These are phyloP conservation scores for Lasiodiplodia theobromae DNA, from an alignment of 2,329 filamentous ascomycete genomes.

Conservation along the genomic window DNA sequence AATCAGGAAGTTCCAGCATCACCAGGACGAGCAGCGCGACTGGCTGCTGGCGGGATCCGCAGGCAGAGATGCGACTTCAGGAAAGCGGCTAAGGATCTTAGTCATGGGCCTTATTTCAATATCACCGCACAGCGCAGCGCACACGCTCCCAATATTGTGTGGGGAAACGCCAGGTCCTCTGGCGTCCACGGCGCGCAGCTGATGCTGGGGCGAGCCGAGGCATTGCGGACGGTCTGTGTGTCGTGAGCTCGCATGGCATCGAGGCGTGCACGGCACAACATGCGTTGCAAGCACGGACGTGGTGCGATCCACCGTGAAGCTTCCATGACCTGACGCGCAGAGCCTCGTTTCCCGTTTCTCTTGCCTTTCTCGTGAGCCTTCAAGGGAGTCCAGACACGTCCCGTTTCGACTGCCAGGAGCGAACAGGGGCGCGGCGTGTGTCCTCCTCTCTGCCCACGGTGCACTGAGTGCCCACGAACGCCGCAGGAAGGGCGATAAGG, in stretches of 20 bases:
- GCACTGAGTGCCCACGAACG: conserved; percentile 10
- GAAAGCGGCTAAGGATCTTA: conserved; percentile 28
- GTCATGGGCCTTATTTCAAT: conserved; percentile 31
- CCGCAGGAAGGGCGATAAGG: conserved; percentile 13
- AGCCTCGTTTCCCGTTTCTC: conserved; percentile 25
- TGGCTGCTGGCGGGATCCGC: conserved; percentile 20
- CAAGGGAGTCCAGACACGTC: conserved; percentile 25
- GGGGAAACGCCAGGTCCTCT: conserved; percentile 19
- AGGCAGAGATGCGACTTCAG: conserved; percentile 18
- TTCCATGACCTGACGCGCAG: conserved; percentile 26
- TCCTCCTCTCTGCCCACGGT: conserved; percentile 9
- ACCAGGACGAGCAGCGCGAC: conserved; percentile 13
- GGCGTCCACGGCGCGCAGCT: neutral
- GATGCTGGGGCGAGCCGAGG: conserved; percentile 22
- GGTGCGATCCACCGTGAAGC: conserved; percentile 15
- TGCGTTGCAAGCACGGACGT: conserved; percentile 23
- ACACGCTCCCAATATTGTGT: conserved; percentile 27
- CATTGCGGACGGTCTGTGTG: conserved; percentile 23
- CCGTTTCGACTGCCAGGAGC: conserved; percentile 26
- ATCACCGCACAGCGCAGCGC: conserved; percentile 12
- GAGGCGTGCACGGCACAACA: conserved; percentile 19
- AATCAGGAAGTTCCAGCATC: conserved; percentile 3
- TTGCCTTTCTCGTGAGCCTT: conserved; percentile 5
- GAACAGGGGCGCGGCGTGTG: conserved; percentile 17
- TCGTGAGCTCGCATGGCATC: conserved; percentile 22